Percentiles rank a stretch among this genome's conserved stretches.
These are phyloP conservation scores for Eutrema yunnanense DNA, from an alignment of 345 rosid species.

Conservation along the genomic window DNA sequence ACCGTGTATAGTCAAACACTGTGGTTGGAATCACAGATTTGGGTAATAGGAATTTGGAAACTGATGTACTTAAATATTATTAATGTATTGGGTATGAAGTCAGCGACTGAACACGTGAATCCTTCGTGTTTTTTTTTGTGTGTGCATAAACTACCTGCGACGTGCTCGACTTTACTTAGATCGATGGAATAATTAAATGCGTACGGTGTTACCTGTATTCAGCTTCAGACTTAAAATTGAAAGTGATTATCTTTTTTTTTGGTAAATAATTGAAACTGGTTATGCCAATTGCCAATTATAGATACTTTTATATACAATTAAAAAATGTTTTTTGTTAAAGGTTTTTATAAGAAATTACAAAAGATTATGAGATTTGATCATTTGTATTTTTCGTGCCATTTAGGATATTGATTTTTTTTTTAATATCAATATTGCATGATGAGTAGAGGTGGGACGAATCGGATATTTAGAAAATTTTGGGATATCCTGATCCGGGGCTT, in stretches of 20 bases:
- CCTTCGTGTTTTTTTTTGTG: background rate
- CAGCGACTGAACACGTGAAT: conserved; percentile 14
- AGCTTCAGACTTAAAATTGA: background rate
- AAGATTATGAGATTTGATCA: too few species aligned
- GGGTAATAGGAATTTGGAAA: background rate
- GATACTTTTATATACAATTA: too few species aligned
- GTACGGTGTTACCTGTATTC: background rate
- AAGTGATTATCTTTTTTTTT: too few species aligned
- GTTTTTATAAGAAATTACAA: too few species aligned
- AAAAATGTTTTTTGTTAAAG: too few species aligned
- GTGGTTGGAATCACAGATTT: background rate
- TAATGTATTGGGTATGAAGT: conserved; percentile 3
- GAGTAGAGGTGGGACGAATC: too few species aligned
- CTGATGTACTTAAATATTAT: background rate
- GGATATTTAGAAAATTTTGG: too few species aligned
- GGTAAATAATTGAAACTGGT: background rate
- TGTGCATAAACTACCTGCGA: background rate
- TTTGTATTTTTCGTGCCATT: background rate
- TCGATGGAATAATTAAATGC: background rate
- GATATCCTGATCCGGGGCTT: too few species aligned
- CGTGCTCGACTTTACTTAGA: background rate
- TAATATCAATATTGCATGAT: background rate
- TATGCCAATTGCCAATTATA: too few species aligned
- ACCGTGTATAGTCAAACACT: background rate
- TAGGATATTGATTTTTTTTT: background rate